Evolutionary conservation across 306 rosid species (phyloP).

Genomic region (Rosa multiflora): DNA sequence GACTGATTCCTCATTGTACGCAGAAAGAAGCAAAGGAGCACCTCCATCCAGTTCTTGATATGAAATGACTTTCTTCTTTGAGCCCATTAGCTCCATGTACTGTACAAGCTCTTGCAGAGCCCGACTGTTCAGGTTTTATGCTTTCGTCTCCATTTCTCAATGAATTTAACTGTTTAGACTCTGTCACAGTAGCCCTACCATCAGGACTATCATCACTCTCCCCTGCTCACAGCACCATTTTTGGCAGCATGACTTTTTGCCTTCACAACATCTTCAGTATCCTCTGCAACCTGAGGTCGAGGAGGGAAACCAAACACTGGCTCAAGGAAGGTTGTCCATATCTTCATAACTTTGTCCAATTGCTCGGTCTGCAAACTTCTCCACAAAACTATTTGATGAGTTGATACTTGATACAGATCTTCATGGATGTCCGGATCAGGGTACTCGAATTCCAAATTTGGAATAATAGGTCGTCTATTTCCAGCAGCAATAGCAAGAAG

Average conservation of each 20-base stretch:
- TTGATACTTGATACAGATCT: constrained; percentile 92
- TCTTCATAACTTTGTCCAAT: constrained; percentile 90
- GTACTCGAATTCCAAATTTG: constrained; percentile 87
- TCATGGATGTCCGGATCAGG: constrained; percentile 86
- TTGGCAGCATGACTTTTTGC: constrained; percentile 51
- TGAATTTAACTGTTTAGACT: constrained; percentile 51
- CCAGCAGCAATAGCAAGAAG: constrained; percentile 97
- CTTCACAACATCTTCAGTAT: constrained; percentile 85
- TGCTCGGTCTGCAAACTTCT: constrained; percentile 90
- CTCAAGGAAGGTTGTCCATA: constrained; percentile 94
- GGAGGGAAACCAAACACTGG: constrained; percentile 88
- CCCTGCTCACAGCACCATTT: constrained; percentile 46
- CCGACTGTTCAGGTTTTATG: constrained; percentile 70
- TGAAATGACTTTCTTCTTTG: constrained; percentile 48
- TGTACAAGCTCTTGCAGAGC: constrained; percentile 69
- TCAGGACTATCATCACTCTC: constrained; percentile 76
- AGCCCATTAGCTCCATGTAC: constrained; percentile 59
- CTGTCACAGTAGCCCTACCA: constrained; percentile 47
- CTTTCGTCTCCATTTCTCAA: constrained; percentile 68
- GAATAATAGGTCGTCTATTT: constrained; percentile 81
- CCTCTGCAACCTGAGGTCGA: constrained; percentile 84
- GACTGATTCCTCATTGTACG: no score
- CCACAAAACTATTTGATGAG: constrained; percentile 91
- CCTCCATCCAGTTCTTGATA: no score
- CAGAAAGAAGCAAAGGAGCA: no score